phyloP scores from a whole-genome alignment of 2,329 filamentous ascomycete species.

The Rutstroemia sp. region DNA sequence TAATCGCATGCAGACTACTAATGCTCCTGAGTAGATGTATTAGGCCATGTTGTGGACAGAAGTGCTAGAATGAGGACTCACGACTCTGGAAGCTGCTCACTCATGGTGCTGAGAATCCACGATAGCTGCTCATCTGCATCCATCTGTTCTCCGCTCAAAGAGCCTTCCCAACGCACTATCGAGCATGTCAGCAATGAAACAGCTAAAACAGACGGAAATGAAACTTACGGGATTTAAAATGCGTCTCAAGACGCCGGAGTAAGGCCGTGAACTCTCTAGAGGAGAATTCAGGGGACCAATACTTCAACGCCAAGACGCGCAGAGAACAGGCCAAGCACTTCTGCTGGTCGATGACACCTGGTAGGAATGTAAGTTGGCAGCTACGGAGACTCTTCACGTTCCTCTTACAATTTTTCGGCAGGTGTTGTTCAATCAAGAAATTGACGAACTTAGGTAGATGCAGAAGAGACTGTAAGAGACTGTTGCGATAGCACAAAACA shows the following conservation, averaged over 20 bases:
- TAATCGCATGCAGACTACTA: constrained; percentile 18
- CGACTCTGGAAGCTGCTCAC: constrained; percentile 22
- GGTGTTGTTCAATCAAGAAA: constrained; percentile 24
- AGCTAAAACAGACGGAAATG: neutral
- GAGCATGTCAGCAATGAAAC: neutral
- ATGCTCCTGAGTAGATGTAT: constrained; percentile 11
- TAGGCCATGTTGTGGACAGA: neutral
- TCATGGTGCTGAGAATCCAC: constrained; percentile 23
- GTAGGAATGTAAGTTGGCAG: neutral
- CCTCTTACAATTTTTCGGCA: constrained; percentile 18
- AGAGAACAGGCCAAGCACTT: constrained; percentile 14
- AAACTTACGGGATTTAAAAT: neutral
- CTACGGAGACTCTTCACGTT: neutral
- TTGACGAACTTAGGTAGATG: constrained; percentile 29
- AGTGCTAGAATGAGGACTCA: constrained; percentile 10
- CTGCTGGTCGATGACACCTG: neutral
- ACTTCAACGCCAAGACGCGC: neutral
- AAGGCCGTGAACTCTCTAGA: neutral
- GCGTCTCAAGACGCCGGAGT: neutral
- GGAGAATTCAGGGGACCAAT: constrained; percentile 1
- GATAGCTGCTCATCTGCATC: constrained; percentile 28
- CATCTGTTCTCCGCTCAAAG: constrained; percentile 24
- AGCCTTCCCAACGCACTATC: neutral
- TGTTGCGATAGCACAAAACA: constrained; percentile 29
- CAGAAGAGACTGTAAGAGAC: constrained; percentile 29